These are phyloP conservation scores for Plasmopara viticola DNA, from an alignment of 352 stramenopile species.

Conservation along the genomic window DNA sequence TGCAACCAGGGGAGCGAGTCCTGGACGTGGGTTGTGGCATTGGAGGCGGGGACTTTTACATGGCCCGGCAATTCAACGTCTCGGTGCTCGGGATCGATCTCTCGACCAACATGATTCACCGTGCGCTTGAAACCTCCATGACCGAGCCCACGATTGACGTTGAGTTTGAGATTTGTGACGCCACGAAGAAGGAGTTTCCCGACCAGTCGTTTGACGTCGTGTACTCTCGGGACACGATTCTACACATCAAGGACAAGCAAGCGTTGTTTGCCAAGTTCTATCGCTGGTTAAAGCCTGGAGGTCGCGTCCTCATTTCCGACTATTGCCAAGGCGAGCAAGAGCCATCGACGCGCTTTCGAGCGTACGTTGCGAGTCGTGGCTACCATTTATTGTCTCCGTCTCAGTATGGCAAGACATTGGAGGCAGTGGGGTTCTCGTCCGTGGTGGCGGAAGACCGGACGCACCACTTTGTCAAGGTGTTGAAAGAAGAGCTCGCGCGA, in stretches of 20 bases:
- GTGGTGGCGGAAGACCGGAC: constrained; percentile 62
- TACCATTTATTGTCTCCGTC: constrained; percentile 60
- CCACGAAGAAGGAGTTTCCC: constrained; percentile 49
- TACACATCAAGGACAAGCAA: constrained; percentile 63
- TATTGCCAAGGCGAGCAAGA: constrained; percentile 63
- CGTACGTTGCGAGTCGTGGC: constrained; percentile 53
- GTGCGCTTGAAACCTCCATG: constrained; percentile 60
- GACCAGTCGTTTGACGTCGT: constrained; percentile 62
- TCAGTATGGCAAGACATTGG: constrained; percentile 50
- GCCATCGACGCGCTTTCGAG: constrained; percentile 41
- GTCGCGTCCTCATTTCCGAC: constrained; percentile 59
- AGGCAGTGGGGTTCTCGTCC: constrained; percentile 41
- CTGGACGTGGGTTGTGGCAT: constrained; percentile 89
- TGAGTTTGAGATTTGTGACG: constrained; percentile 71
- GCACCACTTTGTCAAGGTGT: constrained; percentile 53
- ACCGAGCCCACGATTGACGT: constrained; percentile 37
- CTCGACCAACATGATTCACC: constrained; percentile 73
- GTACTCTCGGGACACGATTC: constrained; percentile 73
- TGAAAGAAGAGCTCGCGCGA: constrained; percentile 55
- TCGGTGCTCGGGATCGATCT: constrained; percentile 69
- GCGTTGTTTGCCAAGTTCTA: constrained; percentile 61
- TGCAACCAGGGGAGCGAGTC: constrained; percentile 59
- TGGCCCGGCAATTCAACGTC: constrained; percentile 85
- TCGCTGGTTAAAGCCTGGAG: constrained; percentile 58
- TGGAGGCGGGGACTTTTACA: constrained; percentile 86